Conservation (phyloP, 148 eudicot species). For the Fagopyrum esculentum region DNA sequence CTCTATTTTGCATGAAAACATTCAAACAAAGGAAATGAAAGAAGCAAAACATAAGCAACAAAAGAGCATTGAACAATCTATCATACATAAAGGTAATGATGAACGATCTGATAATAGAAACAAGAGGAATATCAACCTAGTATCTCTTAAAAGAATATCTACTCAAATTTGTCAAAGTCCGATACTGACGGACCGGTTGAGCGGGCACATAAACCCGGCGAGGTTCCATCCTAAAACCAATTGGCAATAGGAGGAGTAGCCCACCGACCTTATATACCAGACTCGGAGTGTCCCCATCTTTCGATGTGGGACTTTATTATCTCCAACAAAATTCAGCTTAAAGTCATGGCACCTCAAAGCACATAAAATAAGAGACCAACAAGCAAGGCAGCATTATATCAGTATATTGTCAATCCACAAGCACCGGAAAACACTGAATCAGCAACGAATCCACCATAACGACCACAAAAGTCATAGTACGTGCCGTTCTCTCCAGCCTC, state of each 20-base stretch:
- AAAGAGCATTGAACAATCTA: background rate
- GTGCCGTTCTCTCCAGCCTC: slow-evolving; percentile 45
- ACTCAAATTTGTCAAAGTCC: too few relatives aligned
- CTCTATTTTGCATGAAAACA: background rate
- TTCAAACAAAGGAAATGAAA: background rate
- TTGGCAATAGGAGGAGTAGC: too few relatives aligned
- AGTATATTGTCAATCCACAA: slow-evolving; percentile 40
- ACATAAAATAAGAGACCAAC: slow-evolving; percentile 68
- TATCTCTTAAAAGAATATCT: slow-evolving; percentile 72
- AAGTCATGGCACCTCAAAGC: slow-evolving; percentile 51
- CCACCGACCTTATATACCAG: too few relatives aligned
- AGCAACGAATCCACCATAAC: slow-evolving; percentile 73
- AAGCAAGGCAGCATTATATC: slow-evolving; percentile 60
- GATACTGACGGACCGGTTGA: too few relatives aligned
- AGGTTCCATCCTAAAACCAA: too few relatives aligned
- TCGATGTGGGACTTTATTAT: too few relatives aligned
- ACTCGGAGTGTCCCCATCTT: too few relatives aligned
- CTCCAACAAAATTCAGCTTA: slow-evolving; percentile 50
- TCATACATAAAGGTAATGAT: slow-evolving; percentile 51
- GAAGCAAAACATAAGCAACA: background rate
- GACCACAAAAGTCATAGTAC: slow-evolving; percentile 74
- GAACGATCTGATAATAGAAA: slow-evolving; percentile 80
- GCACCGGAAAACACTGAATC: slow-evolving; percentile 50
- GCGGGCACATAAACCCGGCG: too few relatives aligned
- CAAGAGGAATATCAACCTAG: slow-evolving; percentile 79